These are phyloP conservation scores for Clarireedia hainanense DNA, from an alignment of 2,329 filamentous ascomycete genomes.

Conservation along the genomic window DNA sequence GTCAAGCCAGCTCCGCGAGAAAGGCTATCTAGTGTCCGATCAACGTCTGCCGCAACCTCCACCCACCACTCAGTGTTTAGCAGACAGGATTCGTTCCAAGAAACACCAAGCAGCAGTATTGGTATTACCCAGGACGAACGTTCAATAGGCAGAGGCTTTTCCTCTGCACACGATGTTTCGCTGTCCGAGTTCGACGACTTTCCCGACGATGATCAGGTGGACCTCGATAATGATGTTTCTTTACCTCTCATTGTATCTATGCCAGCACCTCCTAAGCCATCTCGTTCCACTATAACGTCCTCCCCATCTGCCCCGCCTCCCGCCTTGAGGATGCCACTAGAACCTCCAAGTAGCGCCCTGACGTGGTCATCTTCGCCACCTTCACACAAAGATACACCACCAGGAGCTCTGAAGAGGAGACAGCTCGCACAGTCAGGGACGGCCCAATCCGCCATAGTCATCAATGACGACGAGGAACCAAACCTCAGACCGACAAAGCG, in stretches of 20 bases:
- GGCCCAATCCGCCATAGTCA: constrained; percentile 1
- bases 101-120: constrained; percentile 33
- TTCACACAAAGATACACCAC: constrained; percentile 33
- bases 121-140: constrained; percentile 26
- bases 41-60: neutral
- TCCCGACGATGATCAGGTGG: constrained; percentile 72
- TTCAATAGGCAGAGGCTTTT: constrained; percentile 16
- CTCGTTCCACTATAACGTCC: constrained; percentile 24
- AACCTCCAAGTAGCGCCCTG: constrained; percentile 22
- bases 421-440: constrained; percentile 9
- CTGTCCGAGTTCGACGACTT: constrained; percentile 77
- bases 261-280: constrained; percentile 37
- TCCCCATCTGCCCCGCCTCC: constrained; percentile 12
- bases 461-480: constrained; percentile 10
- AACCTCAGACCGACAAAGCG: constrained; percentile 32
- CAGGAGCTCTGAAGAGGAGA: constrained; percentile 13
- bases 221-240: constrained; percentile 51
- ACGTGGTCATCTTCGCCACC: constrained; percentile 39
- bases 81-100: constrained; percentile 42
- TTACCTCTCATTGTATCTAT: constrained; percentile 17
- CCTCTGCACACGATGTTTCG: constrained; percentile 27
- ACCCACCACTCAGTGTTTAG: constrained; percentile 28
- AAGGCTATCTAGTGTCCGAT: constrained; percentile 9
- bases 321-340: constrained; percentile 3
- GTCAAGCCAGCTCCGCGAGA: neutral